A percentile compares a stretch with the other conserved stretches of the same genome.
These are phyloP conservation scores for Cladophialophora immunda DNA, from an alignment of 2,329 filamentous ascomycete species.

Conservation along the genomic window DNA sequence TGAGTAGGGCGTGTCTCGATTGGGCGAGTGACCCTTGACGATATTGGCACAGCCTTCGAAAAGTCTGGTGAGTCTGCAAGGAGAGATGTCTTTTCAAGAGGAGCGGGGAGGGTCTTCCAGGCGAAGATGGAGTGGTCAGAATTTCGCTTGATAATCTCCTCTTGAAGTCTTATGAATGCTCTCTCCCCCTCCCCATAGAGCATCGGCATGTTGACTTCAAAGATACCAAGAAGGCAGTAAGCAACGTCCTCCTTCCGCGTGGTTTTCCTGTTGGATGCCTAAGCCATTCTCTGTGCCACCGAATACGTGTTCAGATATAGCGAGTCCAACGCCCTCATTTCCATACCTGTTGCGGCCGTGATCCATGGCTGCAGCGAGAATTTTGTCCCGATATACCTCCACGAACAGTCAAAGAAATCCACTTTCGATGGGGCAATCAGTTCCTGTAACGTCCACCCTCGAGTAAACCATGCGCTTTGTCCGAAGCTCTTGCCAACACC, in stretches of 20 bases:
- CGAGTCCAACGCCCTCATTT: slow-evolving; percentile 11
- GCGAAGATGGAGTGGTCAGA: slow-evolving; percentile 11
- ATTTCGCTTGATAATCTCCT: slow-evolving; percentile 35
- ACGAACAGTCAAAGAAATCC: slow-evolving; percentile 14
- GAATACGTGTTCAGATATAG: no score
- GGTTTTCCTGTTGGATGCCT: slow-evolving; percentile 49
- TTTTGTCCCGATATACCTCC: slow-evolving; percentile 20
- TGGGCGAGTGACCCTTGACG: background rate
- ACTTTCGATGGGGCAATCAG: slow-evolving; percentile 21
- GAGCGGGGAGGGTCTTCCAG: no score
- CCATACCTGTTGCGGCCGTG: slow-evolving; percentile 19
- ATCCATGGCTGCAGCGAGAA: background rate
- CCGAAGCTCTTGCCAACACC: slow-evolving; percentile 2
- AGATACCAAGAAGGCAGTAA: slow-evolving; percentile 57
- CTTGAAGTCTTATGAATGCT: slow-evolving; percentile 39
- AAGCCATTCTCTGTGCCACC: slow-evolving; percentile 53
- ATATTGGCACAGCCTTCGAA: background rate
- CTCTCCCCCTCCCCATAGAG: slow-evolving; percentile 51
- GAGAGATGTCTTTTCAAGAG: background rate
- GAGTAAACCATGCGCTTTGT: slow-evolving; percentile 32
- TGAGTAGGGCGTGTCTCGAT: background rate
- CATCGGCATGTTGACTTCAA: slow-evolving; percentile 55
- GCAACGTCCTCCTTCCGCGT: slow-evolving; percentile 51
- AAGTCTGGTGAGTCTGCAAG: background rate
- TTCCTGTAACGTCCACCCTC: slow-evolving; percentile 22